Base-by-base conservation (phyloP, 2,329 filamentous ascomycete species). In the Botrytis aclada region DNA sequence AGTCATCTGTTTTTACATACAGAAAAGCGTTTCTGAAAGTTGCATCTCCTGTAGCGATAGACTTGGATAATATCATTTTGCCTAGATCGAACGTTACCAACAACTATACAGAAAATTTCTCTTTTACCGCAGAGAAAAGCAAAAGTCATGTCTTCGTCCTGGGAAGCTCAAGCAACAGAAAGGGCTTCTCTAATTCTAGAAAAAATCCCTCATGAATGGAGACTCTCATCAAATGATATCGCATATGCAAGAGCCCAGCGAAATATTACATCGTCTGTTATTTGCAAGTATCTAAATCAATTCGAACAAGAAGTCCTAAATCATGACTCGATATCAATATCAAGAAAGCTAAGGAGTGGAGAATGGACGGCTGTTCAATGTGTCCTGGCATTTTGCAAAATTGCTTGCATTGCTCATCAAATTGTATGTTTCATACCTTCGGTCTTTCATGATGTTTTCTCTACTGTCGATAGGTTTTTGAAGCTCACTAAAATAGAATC, bases 361-460 rank as follows among this genome's bases (percentile, higher is more conserved):
- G 74, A 77, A 69, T 89, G 87, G 87, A 85, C 82, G 3, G 86
- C 88, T 0, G 84, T 87, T 12, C 85, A 86, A 66, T 85, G 88
- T 20, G 84, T 84, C 1, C 78, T 76, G 69, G 85, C 85, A 0
- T 88, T 87, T 75, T 87, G 85, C 76, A 86, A 88, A 75, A 81
- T 84, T 63, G 86, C 86, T 12, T 83, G 85, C 3, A 83, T 85
- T 51, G 85, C 85, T 6, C 86, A 88, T 75, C 86, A 88, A 79
- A 76, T 88, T 76, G 85, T 86, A 80, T 20, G 69, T 25, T 66
- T 37, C 29, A n/a, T 43, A 8, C 10, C 20, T 37, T 60, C 20
- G 47, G 7, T 34, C n/a, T n/a, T n/a, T 4, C 14, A 25, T 60
- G 7, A 54, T 37, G 14, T 69, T 32, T 22, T 22, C 9, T 32